Evolutionary conservation across 441 rosid genomes (phyloP).

Genomic region (Adansonia madagascariensis): DNA sequence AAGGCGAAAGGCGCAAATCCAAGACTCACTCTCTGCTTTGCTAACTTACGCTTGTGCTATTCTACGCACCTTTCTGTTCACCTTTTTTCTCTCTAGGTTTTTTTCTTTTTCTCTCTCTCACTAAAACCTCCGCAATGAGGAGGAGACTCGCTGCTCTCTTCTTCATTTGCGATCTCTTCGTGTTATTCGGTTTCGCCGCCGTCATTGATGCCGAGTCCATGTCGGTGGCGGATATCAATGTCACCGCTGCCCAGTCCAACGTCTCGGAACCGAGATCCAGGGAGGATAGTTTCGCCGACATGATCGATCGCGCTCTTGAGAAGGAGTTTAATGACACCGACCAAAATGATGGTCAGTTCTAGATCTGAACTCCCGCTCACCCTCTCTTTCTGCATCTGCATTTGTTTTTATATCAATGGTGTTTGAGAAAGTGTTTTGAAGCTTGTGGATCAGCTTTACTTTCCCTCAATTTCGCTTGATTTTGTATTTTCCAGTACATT

Average conservation of each 20-base stretch:
- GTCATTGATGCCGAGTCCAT: slow-evolving; percentile 41
- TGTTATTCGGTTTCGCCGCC: slow-evolving; percentile 44
- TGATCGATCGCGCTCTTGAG: slow-evolving; percentile 92
- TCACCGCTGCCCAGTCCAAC: slow-evolving; percentile 49
- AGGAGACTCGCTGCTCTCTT: slow-evolving; percentile 40
- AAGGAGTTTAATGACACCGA: slow-evolving; percentile 93
- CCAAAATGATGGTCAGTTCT: slow-evolving; percentile 69
- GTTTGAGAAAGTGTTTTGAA: slow-evolving; percentile 12
- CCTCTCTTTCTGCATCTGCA: not conserved
- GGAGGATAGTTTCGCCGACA: slow-evolving; percentile 84
- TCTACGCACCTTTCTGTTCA: not conserved
- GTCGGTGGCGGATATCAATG: slow-evolving; percentile 57
- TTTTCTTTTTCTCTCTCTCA: not conserved
- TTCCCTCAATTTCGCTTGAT: not conserved
- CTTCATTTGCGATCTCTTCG: slow-evolving; percentile 43
- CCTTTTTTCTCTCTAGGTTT: not conserved
- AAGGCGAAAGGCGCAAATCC: not conserved
- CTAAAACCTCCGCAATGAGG: slow-evolving; percentile 38
- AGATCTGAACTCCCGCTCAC: slow-evolving; percentile 51
- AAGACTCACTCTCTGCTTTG: not conserved
- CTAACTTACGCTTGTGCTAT: not conserved
- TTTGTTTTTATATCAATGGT: not conserved
- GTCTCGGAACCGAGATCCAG: slow-evolving; percentile 59
- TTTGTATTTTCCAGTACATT: slow-evolving; percentile 11
- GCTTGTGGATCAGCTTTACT: slow-evolving; percentile 15